A percentile compares a stretch with the other conserved stretches of the same genome.
Conservation (phyloP, 73 alveolate species). For the Paramecium tetraurelia region DNA sequence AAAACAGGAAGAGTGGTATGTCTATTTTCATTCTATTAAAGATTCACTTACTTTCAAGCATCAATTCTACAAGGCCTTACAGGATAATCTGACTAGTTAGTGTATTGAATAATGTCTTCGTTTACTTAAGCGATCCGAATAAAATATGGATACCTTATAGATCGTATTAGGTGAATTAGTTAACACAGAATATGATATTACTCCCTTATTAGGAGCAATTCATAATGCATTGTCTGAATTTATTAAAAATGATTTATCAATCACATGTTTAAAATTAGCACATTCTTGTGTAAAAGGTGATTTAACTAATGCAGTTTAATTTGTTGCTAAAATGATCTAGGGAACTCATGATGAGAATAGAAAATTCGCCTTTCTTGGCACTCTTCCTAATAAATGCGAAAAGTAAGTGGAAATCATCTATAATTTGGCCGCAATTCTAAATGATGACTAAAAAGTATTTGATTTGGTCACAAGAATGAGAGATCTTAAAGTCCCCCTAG, state of each 20-base stretch:
- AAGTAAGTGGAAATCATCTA: not conserved
- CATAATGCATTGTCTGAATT: not conserved
- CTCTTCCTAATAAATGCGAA: constrained; percentile 2
- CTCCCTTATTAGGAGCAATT: not conserved
- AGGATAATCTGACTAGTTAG: not conserved
- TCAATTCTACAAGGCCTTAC: not conserved
- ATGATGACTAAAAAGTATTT: not conserved
- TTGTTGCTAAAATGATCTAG: not conserved
- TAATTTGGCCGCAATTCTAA: not conserved
- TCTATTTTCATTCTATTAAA: not conserved
- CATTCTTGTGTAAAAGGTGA: not conserved
- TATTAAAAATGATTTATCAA: constrained; percentile 5
- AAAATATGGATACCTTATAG: not conserved
- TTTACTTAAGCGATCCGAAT: constrained; percentile 7
- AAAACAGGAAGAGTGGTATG: not conserved
- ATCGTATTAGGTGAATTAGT: not conserved
- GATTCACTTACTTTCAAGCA: not conserved
- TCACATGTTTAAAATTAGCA: not conserved
- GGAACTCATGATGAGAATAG: not conserved
- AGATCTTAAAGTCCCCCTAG: not conserved
- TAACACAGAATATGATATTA: not conserved
- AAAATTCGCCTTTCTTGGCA: not conserved
- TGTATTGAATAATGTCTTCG: not conserved
- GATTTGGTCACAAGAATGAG: not conserved
- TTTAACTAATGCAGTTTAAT: not conserved